Base-by-base conservation (phyloP, 176 grass and related monocot genomes). In the Lolium perenne region DNA sequence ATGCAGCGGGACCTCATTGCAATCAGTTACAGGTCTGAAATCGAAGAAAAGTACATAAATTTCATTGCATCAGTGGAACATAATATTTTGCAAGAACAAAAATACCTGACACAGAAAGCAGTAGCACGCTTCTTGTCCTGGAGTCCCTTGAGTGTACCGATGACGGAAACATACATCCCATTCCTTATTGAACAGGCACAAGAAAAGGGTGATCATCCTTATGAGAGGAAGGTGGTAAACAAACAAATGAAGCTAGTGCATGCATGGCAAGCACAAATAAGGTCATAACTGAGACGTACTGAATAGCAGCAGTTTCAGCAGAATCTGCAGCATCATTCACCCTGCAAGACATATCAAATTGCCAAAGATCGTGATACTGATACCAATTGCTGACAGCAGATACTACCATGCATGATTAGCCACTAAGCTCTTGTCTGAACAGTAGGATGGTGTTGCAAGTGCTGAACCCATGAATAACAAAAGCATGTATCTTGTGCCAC, bases 291-390 rank as follows among this genome's bases (percentile, higher is more conserved):
- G 16, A 84, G 78, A 87, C 88, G 41, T 90, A 98, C 96, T 95
- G 87, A 83, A 98, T 77, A 74, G 70, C 77, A 83, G 93, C 92
- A 12, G 93, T 94, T 91, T 98, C 96, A 49, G 85, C 81, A 51
- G 96, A 82, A 90, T 98, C 93, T 56, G 93, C 80, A 87, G 86
- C 86, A 73, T 95, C 93, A 64, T 94, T 92, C 71, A 98, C 88
- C 96, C 96, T 98, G 76, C 7, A 76, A 82, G 56, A 56, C 54
- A 87, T 41, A 86, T 74, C 45, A 40, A 61, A 22, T 74, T 51
- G 62, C 61, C 75, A 86, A 68, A 65, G 8, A 71, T 88, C n/a
- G 43, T 59, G 17, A 68, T 32, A 82, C 5, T 35, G 22, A 85
- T 49, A 57, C 1, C 38, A 57, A 56, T 5, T 84, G 23, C 69